Percentiles rank a stretch among this genome's conserved stretches.
These are phyloP conservation scores for Debaryomycetaceae sp. DNA, from an alignment of 1,139 yeast species.

Conservation along the genomic window DNA sequence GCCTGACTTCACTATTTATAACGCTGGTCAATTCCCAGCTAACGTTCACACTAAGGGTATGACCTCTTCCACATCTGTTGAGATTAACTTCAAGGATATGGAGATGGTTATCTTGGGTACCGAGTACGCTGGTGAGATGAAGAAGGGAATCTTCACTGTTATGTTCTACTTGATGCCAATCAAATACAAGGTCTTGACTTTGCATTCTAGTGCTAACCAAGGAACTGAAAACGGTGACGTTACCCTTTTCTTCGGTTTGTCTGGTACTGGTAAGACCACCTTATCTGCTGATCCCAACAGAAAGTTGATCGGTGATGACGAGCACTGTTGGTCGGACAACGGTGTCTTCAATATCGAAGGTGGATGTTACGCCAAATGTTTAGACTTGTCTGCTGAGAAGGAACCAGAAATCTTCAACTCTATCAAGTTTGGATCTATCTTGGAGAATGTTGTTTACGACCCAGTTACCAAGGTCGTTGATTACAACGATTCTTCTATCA, in stretches of 20 bases:
- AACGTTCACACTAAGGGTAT: conserved; percentile 95
- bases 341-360: conserved; percentile 99
- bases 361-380: conserved; percentile 98
- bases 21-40: conserved; percentile 99
- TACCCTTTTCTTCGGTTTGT: conserved; percentile 91
- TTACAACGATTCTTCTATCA: conserved; percentile 74
- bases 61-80: conserved; percentile 96
- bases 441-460: conserved; percentile 92
- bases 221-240: conserved; percentile 76
- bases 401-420: conserved; percentile 98
- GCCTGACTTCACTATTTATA: conserved; percentile 98
- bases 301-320: conserved; percentile 95
- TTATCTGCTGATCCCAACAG: conserved; percentile 95
- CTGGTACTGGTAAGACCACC: conserved; percentile 98
- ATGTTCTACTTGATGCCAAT: conserved; percentile 99
- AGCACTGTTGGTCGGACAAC: conserved; percentile 98
- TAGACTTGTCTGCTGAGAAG: conserved; percentile 84
- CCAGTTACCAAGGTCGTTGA: conserved; percentile 78
- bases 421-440: conserved; percentile 87
- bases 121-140: conserved; percentile 99
- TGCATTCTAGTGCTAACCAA: conserved; percentile 95
- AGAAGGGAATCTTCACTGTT: conserved; percentile 97
- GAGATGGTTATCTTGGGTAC: conserved; percentile 99
- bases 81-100: conserved; percentile 95
- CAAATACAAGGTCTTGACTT: conserved; percentile 83